Evolutionary conservation across 768 basidiomycete species (phyloP).

Genomic region (Mrakia frigida): DNA sequence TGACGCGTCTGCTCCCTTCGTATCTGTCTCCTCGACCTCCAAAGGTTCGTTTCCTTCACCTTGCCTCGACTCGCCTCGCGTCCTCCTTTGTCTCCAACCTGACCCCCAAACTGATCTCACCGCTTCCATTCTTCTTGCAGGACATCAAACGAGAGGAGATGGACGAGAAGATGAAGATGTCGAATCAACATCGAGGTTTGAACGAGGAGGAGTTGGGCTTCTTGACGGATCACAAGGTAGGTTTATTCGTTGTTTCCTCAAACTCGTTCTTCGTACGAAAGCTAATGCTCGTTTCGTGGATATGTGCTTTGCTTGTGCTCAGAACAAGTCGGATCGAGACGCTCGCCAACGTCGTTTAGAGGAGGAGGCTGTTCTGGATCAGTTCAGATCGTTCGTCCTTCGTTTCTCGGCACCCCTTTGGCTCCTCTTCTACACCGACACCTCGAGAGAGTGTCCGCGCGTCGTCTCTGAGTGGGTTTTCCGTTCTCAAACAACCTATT

Average conservation of each 20-base stretch:
- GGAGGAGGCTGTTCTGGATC: constrained; percentile 42
- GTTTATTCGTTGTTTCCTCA: background rate
- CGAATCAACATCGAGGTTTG: constrained; percentile 47
- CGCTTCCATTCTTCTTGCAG: constrained; percentile 32
- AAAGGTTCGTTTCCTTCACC: background rate
- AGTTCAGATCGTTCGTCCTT: constrained; percentile 36
- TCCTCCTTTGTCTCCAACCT: background rate
- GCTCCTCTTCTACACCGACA: background rate
- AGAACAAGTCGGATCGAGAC: constrained; percentile 31
- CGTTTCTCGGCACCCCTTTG: background rate
- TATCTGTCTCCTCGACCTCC: background rate
- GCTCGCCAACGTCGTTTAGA: constrained; percentile 37
- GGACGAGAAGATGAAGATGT: constrained; percentile 47
- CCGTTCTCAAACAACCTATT: too few relatives aligned
- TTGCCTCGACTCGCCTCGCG: background rate
- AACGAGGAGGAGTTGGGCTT: constrained; percentile 46
- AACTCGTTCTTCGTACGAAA: background rate
- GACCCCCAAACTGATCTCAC: background rate
- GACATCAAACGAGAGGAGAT: constrained; percentile 46
- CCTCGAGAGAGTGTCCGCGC: too few relatives aligned
- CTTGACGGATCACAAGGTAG: constrained; percentile 39
- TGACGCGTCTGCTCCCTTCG: background rate
- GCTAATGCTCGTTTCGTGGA: background rate
- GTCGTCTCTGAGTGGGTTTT: too few relatives aligned
- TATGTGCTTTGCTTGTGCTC: too few relatives aligned